Evolutionary conservation across 805 yeast species (phyloP), one percentile per base, ranked within the genome.

Genomic region (Priceomyces carsonii): DNA sequence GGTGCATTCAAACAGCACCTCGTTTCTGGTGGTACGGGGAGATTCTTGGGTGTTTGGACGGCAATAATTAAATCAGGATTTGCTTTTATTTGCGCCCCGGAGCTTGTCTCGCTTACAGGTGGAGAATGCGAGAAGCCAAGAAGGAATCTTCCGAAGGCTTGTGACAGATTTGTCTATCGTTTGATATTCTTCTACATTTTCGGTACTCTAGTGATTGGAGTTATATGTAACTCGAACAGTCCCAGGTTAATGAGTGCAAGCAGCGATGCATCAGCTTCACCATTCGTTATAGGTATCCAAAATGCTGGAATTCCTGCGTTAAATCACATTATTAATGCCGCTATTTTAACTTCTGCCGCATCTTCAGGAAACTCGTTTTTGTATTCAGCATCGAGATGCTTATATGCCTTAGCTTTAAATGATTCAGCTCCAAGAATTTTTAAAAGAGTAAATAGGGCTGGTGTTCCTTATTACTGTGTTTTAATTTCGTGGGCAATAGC

Each of bases 61-160:
- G 79, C 75, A 36, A 63, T 80, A 32, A 74, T 79, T 45, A 78
- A 76, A 49, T 78, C 82, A 25, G 85, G 80, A 10, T 80, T 79
- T 47, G 77, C 84, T 4, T 80, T 79, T 51, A 75, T 80, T 42
- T 66, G 78, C 29, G 59, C 80, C 15, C 85, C 85, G 13, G 87
- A 80, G 61, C 64, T 80, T 47, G 69, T 81, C 32, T 78, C 86
- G 6, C 79, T 89, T 12, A 93, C 95, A 0, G 85, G 82, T 50
- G 59, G 35, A 18, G 71, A 65, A 43, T 50, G 59, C 20, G 39
- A 52, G 14, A 54, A 56, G 24, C 68, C 71, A 15, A 48, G 69
- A 27, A 42, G 51, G 14, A 57, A 59, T 21, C 52, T 63, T 35
- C 77, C 82, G 17, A 79, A 77, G 53, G 85, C 86, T 17, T 69